These are phyloP conservation scores for Umbellularia californica DNA, from an alignment of 164 flowering plant species.

Conservation along the genomic window DNA sequence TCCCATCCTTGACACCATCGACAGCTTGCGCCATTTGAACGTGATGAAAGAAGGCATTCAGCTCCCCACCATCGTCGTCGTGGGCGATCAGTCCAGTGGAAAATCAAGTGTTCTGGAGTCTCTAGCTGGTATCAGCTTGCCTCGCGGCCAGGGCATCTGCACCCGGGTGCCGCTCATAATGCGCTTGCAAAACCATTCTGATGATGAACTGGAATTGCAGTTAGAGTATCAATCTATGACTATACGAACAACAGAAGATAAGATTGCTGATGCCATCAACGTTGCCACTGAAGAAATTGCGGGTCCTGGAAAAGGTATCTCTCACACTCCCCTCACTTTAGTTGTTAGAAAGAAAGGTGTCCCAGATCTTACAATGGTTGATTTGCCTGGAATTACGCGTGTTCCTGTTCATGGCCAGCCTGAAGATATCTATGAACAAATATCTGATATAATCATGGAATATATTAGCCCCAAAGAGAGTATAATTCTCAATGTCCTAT, in stretches of 20 bases:
- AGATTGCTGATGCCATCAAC: conserved; percentile 23
- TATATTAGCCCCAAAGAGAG: conserved; percentile 40
- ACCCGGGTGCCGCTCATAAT: conserved; percentile 19
- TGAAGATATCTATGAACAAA: conserved; percentile 44
- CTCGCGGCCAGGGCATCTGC: conserved; percentile 18
- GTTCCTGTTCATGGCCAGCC: conserved; percentile 52
- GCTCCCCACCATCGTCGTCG: conserved; percentile 18
- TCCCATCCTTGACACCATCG: conserved; percentile 12
- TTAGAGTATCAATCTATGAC: conserved; percentile 21
- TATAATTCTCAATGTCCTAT: conserved; percentile 42
- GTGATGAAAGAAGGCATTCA: conserved; percentile 18
- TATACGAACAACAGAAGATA: conserved; percentile 20
- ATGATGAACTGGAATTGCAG: neutral
- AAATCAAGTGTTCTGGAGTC: conserved; percentile 20
- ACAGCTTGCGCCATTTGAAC: conserved; percentile 7
- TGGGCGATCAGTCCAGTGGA: conserved; percentile 17
- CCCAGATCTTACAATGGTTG: conserved; percentile 31
- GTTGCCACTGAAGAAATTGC: conserved; percentile 36
- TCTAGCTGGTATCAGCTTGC: conserved; percentile 14
- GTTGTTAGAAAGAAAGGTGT: conserved; percentile 34
- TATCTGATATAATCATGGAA: conserved; percentile 33
- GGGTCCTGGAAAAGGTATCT: conserved; percentile 33
- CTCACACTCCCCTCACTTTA: conserved; percentile 30
- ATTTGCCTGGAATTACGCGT: conserved; percentile 42
- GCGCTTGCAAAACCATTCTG: conserved; percentile 4